Evolutionary conservation across 164 flowering plant species (phyloP), one percentile per base, ranked within the genome.

Genomic region (Magnolia officinalis): DNA sequence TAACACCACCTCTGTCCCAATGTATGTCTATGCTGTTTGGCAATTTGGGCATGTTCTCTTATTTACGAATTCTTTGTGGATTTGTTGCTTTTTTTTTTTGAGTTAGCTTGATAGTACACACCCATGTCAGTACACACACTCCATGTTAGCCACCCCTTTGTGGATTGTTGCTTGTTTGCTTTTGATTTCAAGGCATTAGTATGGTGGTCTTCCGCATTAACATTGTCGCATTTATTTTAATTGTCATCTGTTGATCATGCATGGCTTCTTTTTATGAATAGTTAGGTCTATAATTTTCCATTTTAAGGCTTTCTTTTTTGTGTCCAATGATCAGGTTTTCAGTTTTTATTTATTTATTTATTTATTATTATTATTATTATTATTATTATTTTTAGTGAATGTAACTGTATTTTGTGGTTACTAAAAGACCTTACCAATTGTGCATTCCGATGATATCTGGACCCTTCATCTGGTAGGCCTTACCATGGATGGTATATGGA

Each of bases 1-100:
- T 96, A 63, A 92, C 95, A 73, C 96, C 99, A 13, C 99, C 98
- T 8, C 80, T 96, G 63, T 96, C 99, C 55, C 99, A 90, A 78
- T 96, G 99, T 96, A 85, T 67, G 91, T 55, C 72, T 37, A 8
- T 14, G 6, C 61, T 31, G 29, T 73, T 37, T 49, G 23, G n/a
- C n/a, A 55, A 29, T 24, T 1, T 50, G 50, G 49, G 67, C 23
- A 19, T 70, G 14, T 52, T 70, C 58, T 50, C 55, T 49, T 37
- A 5, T 37, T 37, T 2, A 37, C 4, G 45, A 50, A 10, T 74
- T 52, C 31, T 9, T 66, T 37, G 13, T 49, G 29, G 9, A 8
- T 73, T 10, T n/a, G n/a, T n/a, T n/a, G n/a, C n/a, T n/a, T n/a
- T n/a, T n/a, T n/a, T n/a, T n/a, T n/a, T n/a, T n/a, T n/a, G n/a